Percentiles rank a stretch among this genome's conserved stretches.
Conservation (phyloP, 2,329 filamentous ascomycete genomes). For the Diplodia sapinea region DNA sequence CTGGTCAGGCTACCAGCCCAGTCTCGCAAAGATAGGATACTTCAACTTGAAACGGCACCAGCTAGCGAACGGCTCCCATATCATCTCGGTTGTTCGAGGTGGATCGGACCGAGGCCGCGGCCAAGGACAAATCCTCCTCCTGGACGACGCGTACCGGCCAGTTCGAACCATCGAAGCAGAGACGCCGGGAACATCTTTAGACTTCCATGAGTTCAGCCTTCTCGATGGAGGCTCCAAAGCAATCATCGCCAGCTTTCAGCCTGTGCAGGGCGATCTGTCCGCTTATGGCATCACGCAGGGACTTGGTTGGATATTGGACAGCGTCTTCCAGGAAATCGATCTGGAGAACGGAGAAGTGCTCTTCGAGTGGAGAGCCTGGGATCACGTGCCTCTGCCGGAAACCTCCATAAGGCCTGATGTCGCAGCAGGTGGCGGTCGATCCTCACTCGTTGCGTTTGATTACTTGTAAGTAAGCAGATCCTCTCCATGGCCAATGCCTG, state of each 20-base stretch:
- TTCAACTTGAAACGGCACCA: constrained; percentile 2
- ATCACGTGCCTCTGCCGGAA: constrained; percentile 55
- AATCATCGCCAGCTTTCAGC: constrained; percentile 49
- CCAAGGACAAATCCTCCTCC: constrained; percentile 58
- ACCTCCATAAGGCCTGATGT: neutral
- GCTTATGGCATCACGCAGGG: constrained; percentile 40
- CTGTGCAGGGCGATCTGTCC: constrained; percentile 47
- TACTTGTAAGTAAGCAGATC: neutral
- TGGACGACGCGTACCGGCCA: constrained; percentile 57
- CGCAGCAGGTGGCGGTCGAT: neutral
- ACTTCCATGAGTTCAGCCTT: constrained; percentile 60
- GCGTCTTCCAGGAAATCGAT: constrained; percentile 52
- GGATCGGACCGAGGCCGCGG: constrained; percentile 59
- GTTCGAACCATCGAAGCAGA: constrained; percentile 42
- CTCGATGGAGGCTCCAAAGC: constrained; percentile 50
- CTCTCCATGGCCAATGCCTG: neutral
- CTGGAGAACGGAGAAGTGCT: constrained; percentile 49
- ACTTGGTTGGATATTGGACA: constrained; percentile 51
- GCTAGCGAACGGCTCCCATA: constrained; percentile 53
- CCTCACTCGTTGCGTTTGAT: neutral
- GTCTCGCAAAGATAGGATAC: constrained; percentile 48
- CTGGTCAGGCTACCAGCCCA: constrained; percentile 55
- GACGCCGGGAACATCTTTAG: constrained; percentile 50
- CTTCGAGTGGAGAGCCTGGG: constrained; percentile 65
- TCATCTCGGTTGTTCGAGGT: constrained; percentile 60